phyloP scores from a whole-genome alignment of 192 early-diverging fungal genomes.

The Helicostylum pulchrum region DNA sequence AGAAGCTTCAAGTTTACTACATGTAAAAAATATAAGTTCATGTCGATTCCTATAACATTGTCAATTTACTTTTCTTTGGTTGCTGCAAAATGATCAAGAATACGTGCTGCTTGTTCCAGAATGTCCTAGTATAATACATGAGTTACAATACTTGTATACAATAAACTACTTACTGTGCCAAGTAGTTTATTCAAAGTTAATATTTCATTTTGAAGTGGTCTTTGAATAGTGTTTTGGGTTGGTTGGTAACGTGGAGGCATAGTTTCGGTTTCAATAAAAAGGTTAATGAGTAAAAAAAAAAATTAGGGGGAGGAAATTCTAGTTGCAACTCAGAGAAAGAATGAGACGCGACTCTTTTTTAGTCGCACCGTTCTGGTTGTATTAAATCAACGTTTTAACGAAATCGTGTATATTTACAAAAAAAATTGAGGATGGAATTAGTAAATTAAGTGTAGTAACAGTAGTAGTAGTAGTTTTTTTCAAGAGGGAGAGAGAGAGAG shows the following conservation, averaged over 20 bases:
- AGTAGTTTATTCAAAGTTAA: slow-evolving; percentile 19
- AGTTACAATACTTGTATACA: background rate
- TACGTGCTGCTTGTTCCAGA: slow-evolving; percentile 23
- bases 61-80: slow-evolving; percentile 16
- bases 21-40: background rate
- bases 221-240: slow-evolving; percentile 5
- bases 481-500: background rate
- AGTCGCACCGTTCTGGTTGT: no score
- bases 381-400: no score
- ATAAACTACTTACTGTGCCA: slow-evolving; percentile 11
- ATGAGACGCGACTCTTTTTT: no score
- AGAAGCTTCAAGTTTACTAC: slow-evolving; percentile 15
- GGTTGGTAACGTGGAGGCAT: slow-evolving; percentile 25
- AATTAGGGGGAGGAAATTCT: background rate
- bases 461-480: background rate
- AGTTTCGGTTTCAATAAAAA: background rate
- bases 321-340: no score
- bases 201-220: slow-evolving; percentile 29
- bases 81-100: slow-evolving; percentile 28
- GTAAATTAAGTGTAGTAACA: no score
- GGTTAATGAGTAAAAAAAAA: background rate
- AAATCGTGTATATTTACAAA: no score
- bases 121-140: slow-evolving; percentile 22
- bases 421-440: no score
- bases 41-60: background rate